Evolutionary conservation across 2,329 filamentous ascomycete genomes (phyloP).

Genomic region (Coniochaeta pulveracea): DNA sequence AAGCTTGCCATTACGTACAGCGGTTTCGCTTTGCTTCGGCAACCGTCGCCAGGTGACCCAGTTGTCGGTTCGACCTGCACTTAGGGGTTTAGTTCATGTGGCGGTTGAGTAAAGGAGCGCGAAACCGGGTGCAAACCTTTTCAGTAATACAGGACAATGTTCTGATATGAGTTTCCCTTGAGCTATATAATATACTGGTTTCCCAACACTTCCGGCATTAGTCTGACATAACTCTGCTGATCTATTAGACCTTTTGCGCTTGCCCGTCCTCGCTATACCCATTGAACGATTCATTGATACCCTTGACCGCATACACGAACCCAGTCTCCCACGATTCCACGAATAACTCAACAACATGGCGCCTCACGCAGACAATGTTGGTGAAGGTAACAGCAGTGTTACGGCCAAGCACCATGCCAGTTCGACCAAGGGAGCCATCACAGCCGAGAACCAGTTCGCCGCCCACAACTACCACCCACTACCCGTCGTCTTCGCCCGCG

Average conservation of each 20-base stretch:
- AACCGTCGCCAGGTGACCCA: conserved; percentile 6
- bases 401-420: conserved; percentile 55
- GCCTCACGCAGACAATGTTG: conserved; percentile 40
- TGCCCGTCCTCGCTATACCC: conserved; percentile 2
- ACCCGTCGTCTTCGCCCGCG: conserved; percentile 82
- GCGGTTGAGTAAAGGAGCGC: neutral
- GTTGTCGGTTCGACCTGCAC: conserved; percentile 37
- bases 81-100: conserved; percentile 39
- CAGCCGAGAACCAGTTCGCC: conserved; percentile 70
- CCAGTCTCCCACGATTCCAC: neutral
- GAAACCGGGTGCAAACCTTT: neutral
- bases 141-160: no score
- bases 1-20: conserved; percentile 3
- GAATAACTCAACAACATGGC: conserved; percentile 32
- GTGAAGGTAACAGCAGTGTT: conserved; percentile 22
- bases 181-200: no score
- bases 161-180: no score
- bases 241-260: no score
- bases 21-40: conserved; percentile 15
- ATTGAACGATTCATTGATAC: neutral
- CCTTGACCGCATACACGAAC: conserved; percentile 3
- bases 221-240: no score
- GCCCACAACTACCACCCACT: conserved; percentile 99
- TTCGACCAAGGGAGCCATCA: conserved; percentile 70
- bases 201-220: no score